phyloP scores from a whole-genome alignment of 176 grass and related monocot species.

The Aegilops sharonensis region DNA sequence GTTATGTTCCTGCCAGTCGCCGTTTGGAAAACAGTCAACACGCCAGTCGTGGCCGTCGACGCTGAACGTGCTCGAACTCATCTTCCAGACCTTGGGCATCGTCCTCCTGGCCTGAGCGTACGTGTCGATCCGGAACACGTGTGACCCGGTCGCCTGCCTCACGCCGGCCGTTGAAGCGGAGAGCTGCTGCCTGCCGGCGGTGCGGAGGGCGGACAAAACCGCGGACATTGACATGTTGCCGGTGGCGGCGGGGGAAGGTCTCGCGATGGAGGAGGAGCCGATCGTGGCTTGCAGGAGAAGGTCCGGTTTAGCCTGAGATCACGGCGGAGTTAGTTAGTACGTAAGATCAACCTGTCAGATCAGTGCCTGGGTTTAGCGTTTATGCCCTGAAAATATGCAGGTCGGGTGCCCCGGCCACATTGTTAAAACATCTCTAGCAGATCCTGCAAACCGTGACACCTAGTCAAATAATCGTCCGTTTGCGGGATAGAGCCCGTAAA shows the following conservation, averaged over 20 bases:
- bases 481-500: too few relatives aligned
- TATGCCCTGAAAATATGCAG: too few relatives aligned
- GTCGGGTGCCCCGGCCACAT: too few relatives aligned
- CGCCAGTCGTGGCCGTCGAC: slow-evolving; percentile 8
- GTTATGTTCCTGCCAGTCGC: background rate
- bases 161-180: background rate
- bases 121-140: background rate
- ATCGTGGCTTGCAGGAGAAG: background rate
- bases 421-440: too few relatives aligned
- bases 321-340: too few relatives aligned
- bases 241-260: background rate
- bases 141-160: background rate
- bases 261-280: background rate
- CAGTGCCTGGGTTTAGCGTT: too few relatives aligned
- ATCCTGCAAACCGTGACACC: too few relatives aligned
- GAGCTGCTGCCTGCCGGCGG: background rate
- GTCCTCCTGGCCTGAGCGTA: background rate
- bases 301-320: background rate
- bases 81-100: background rate
- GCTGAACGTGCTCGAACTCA: background rate
- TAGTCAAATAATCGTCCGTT: too few relatives aligned
- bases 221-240: background rate
- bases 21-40: background rate
- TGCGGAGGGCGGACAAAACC: background rate
- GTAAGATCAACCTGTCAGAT: too few relatives aligned